Percentiles rank a stretch among this genome's conserved stretches.
phyloP scores from a whole-genome alignment of 2,329 filamentous ascomycete genomes.

The Ophiosphaerella narmari region DNA sequence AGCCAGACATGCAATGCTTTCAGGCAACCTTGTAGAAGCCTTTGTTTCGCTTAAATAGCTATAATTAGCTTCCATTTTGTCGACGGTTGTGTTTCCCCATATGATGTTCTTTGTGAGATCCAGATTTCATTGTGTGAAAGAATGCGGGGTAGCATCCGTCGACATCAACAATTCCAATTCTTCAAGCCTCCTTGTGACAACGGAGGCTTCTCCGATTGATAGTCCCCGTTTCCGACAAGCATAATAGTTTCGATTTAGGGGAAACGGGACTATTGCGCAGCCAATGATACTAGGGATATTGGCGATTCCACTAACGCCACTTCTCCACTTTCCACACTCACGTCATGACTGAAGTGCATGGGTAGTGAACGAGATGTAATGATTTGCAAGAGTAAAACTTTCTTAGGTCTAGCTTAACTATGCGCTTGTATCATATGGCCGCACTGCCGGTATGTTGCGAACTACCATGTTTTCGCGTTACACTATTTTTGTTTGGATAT shows the following conservation, averaged over 20 bases:
- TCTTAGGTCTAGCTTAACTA: neutral
- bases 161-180: constrained; percentile 10
- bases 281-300: neutral
- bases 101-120: neutral
- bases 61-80: constrained; percentile 13
- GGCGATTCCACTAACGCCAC: neutral
- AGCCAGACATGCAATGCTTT: neutral
- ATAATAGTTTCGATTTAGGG: neutral
- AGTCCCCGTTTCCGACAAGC: neutral
- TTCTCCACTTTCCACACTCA: too few relatives aligned
- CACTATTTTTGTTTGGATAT: neutral
- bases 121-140: neutral
- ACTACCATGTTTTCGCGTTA: too few relatives aligned
- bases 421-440: too few relatives aligned
- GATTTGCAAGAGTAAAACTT: neutral
- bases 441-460: too few relatives aligned
- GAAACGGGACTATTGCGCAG: neutral
- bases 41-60: neutral
- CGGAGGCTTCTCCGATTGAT: constrained; percentile 13
- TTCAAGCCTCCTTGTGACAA: constrained; percentile 1
- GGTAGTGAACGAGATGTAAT: neutral
- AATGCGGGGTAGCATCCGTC: constrained; percentile 17
- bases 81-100: constrained; percentile 4
- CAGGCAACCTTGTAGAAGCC: neutral
- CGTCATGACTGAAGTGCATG: neutral